A percentile compares a stretch with the other conserved stretches of the same genome.
Evolutionary conservation across 2,329 filamentous ascomycete species (phyloP).

Genomic region (Colletotrichum plurivorum): DNA sequence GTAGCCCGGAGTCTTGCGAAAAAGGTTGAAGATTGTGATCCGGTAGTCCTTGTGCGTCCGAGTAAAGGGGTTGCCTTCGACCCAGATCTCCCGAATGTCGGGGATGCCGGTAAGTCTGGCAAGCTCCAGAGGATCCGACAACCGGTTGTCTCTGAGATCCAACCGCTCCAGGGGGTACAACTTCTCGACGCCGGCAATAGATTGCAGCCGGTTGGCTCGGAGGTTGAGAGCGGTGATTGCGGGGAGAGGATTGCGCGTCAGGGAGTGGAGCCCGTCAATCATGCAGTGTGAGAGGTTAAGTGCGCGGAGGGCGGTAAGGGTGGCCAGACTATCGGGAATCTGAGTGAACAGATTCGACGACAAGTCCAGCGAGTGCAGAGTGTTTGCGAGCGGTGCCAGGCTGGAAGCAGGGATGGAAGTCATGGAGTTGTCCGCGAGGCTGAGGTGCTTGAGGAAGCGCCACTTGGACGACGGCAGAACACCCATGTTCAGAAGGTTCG

Average conservation of each 20-base stretch:
- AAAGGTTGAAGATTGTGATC: slow-evolving; percentile 94
- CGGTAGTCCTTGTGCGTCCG: slow-evolving; percentile 89
- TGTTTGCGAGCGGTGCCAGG: slow-evolving; percentile 86
- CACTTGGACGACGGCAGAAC: slow-evolving; percentile 89
- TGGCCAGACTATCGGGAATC: slow-evolving; percentile 91
- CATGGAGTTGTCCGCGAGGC: slow-evolving; percentile 91
- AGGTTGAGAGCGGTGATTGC: slow-evolving; percentile 95
- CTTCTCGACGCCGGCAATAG: slow-evolving; percentile 90
- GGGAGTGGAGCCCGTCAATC: slow-evolving; percentile 93
- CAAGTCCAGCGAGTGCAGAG: slow-evolving; percentile 90
- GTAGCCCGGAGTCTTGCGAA: slow-evolving; percentile 90
- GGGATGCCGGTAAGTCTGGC: slow-evolving; percentile 92
- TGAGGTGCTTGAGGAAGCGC: slow-evolving; percentile 93
- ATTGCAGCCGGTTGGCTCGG: slow-evolving; percentile 87
- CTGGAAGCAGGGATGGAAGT: slow-evolving; percentile 83
- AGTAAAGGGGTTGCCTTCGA: slow-evolving; percentile 92
- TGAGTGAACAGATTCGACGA: slow-evolving; percentile 95
- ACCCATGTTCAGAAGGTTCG: slow-evolving; percentile 80
- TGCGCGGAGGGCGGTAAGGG: slow-evolving; percentile 87
- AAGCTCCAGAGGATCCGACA: slow-evolving; percentile 92
- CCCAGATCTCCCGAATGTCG: slow-evolving; percentile 92
- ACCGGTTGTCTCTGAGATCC: slow-evolving; percentile 89
- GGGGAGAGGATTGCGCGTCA: slow-evolving; percentile 87
- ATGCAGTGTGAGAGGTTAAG: slow-evolving; percentile 97
- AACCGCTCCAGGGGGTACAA: slow-evolving; percentile 90